Conservation (phyloP, 2,329 filamentous ascomycete genomes). For the Colletotrichum sp. region DNA sequence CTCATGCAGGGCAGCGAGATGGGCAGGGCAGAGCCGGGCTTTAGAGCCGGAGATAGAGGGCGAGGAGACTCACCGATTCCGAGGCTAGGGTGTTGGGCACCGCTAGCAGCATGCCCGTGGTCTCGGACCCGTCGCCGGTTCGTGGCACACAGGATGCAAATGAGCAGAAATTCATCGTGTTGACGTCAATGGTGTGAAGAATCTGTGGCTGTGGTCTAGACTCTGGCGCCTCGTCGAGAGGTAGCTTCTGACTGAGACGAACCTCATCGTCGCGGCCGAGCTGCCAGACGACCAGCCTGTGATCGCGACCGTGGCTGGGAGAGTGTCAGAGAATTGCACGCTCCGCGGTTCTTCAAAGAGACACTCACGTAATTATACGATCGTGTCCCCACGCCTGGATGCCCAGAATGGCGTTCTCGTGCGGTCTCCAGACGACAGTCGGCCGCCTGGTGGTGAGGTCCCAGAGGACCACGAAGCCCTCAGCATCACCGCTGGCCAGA, state of each 20-base stretch:
- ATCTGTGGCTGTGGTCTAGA: slow-evolving; percentile 76
- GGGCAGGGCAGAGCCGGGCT: not conserved
- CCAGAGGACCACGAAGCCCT: slow-evolving; percentile 90
- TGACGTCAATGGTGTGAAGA: slow-evolving; percentile 82
- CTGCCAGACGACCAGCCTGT: slow-evolving; percentile 86
- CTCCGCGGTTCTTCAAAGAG: not conserved
- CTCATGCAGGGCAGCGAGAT: not conserved
- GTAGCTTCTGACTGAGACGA: slow-evolving; percentile 69
- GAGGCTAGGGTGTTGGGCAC: slow-evolving; percentile 80
- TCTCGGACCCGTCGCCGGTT: not conserved
- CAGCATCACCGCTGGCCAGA: slow-evolving; percentile 85
- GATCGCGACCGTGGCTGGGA: slow-evolving; percentile 85
- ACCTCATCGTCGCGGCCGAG: slow-evolving; percentile 65
- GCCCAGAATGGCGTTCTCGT: slow-evolving; percentile 78
- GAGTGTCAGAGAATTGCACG: not conserved
- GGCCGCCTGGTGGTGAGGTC: slow-evolving; percentile 81
- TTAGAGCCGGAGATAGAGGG: slow-evolving; percentile 6
- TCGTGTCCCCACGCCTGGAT: slow-evolving; percentile 74
- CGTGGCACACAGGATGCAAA: slow-evolving; percentile 66
- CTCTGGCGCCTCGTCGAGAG: slow-evolving; percentile 64
- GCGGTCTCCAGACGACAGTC: slow-evolving; percentile 84
- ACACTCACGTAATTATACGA: slow-evolving; percentile 80
- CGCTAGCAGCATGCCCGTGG: slow-evolving; percentile 64
- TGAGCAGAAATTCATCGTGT: slow-evolving; percentile 93
- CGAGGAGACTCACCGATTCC: slow-evolving; percentile 60